Base-by-base conservation (phyloP, 805 yeast genomes). In the Metschnikowia dekortorum region DNA sequence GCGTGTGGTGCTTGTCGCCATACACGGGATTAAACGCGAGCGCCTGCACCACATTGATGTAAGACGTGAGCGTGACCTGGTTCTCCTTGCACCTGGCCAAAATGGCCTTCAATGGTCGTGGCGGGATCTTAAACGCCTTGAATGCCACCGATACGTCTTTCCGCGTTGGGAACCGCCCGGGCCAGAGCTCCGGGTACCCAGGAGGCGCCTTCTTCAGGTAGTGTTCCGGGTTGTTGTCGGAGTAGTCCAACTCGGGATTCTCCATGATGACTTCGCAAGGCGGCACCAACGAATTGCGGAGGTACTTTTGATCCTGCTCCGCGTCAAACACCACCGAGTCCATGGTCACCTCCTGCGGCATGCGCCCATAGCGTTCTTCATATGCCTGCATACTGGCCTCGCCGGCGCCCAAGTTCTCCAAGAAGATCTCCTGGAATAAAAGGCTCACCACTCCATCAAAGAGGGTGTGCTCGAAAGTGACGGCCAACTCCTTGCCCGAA, bases 401-500 rank as follows among this genome's bases (percentile, higher is more conserved):
- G 16, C 61, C 57, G 34, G 28, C 57, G 3, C 62, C 63, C 46
- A 69, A 51, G 40, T 62, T 63, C 14, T 65, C 63, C 36, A 70
- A 53, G 22, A 71, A 61, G 4, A 64, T 58, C 52, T 71, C 71
- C 46, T 71, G 75, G 55, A 71, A 66, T 42, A 57, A 56, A 31
- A 56, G 58, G 0, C 67, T 75, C 8, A 64, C 71, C 6, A 70
- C 56, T 1, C 76, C 76, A 52, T 72, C 76, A n/a, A 65, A 65
- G 11, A 70, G 60, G 6, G 74, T 65, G 53, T 72, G 77, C 46
- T 72, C 77, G 26, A 68, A 63, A 0, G 61, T 59, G 2, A 49
- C 67, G 4, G 64, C 60, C 22, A 71, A 47, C 31, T 61, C 53
- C 26, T 49, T 49, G 0, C 66, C 70, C 2, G 61, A 46, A 8